Conservation (phyloP, 148 eudicot genomes). For the Rhododendron ferrugineum region DNA sequence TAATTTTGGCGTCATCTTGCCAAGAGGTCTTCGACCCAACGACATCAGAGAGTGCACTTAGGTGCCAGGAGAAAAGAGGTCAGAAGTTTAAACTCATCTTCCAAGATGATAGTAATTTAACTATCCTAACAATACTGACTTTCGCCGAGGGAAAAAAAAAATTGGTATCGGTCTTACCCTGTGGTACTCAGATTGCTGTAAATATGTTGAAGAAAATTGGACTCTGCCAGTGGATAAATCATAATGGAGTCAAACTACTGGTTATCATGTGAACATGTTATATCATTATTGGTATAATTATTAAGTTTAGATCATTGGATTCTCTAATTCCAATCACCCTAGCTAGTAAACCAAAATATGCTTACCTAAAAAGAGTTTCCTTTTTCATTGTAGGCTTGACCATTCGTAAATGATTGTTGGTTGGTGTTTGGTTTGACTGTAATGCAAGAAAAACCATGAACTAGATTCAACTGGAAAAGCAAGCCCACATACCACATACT, state of each 20-base stretch:
- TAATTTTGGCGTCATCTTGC: too few relatives aligned
- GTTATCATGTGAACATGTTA: neutral
- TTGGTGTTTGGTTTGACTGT: neutral
- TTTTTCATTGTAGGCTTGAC: neutral
- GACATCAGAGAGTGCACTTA: neutral
- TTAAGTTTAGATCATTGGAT: conserved; percentile 1
- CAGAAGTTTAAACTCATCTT: too few relatives aligned
- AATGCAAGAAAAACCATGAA: neutral
- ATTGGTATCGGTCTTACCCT: neutral
- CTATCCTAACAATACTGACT: too few relatives aligned
- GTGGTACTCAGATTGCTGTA: neutral
- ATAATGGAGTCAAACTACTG: neutral
- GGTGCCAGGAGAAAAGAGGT: neutral
- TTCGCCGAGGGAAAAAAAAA: too few relatives aligned
- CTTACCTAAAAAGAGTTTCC: neutral
- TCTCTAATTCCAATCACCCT: neutral
- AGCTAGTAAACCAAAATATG: neutral
- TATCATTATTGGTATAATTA: neutral
- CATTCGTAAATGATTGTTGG: neutral
- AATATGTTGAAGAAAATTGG: neutral
- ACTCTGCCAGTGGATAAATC: neutral
- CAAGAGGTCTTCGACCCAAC: neutral
- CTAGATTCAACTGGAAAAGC: neutral
- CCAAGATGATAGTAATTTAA: too few relatives aligned
- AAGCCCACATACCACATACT: neutral